Evolutionary conservation across 2,329 filamentous ascomycete species (phyloP).

Genomic region (Elsinoe ampelina): DNA sequence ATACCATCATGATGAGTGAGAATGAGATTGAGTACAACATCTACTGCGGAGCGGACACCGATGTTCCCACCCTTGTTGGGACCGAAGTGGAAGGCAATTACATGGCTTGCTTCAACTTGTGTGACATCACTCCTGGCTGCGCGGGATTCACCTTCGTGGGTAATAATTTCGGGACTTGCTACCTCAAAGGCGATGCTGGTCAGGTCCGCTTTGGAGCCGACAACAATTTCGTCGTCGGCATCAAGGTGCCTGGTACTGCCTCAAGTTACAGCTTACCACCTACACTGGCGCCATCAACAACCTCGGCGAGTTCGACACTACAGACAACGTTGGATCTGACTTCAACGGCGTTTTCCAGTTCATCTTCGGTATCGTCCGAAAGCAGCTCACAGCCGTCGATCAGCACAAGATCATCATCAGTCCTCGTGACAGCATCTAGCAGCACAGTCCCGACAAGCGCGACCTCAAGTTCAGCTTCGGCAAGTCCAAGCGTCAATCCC

Average conservation of each 20-base stretch:
- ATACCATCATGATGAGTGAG: constrained; percentile 13
- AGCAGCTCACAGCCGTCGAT: background rate
- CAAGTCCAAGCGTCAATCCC: background rate
- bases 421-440: background rate
- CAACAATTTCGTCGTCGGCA: constrained; percentile 14
- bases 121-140: constrained; percentile 17
- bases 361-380: background rate
- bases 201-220: background rate
- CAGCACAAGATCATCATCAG: constrained; percentile 9
- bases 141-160: constrained; percentile 15
- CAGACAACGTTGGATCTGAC: constrained; percentile 14
- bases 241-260: background rate
- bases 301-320: constrained; percentile 10
- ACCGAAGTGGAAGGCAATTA: constrained; percentile 13
- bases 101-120: constrained; percentile 17
- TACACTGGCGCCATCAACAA: constrained; percentile 4
- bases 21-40: constrained; percentile 17
- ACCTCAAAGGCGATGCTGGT: constrained; percentile 14
- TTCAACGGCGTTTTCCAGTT: constrained; percentile 9
- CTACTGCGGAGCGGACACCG: constrained; percentile 17
- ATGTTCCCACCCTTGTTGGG: background rate
- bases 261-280: constrained; percentile 14
- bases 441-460: background rate
- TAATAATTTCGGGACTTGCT: constrained; percentile 14
- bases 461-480: background rate